Percentiles rank a stretch among this genome's conserved stretches.
phyloP scores from a whole-genome alignment of 1,284 basidiomycete genomes.

The Entoloma clypeatum region DNA sequence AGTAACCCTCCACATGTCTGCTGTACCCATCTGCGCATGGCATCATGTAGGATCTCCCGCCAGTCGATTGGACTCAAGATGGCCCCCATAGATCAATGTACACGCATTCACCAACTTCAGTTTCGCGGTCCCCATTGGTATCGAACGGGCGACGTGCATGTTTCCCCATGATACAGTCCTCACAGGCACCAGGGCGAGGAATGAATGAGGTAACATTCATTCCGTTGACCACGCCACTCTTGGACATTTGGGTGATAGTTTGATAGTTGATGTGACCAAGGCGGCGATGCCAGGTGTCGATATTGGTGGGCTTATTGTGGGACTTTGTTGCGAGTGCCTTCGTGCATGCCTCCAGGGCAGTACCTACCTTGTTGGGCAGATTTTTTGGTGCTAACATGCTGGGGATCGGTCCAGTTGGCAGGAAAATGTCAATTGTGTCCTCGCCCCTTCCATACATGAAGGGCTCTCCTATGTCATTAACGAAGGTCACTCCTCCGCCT shows the following conservation, averaged over 20 bases:
- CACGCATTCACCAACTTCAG: conserved; percentile 12
- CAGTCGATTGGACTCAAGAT: conserved; percentile 11
- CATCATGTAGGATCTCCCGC: conserved; percentile 18
- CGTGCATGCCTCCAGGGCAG: too few species aligned
- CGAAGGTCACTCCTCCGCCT: neutral
- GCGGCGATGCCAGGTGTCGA: conserved; percentile 22
- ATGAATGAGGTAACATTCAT: conserved; percentile 9
- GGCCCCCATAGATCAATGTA: conserved; percentile 25
- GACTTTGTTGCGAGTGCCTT: conserved; percentile 13
- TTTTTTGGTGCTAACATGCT: too few species aligned
- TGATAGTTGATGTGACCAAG: conserved; percentile 17
- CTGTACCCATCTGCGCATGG: conserved; percentile 14
- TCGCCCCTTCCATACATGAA: neutral
- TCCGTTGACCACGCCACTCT: conserved; percentile 16
- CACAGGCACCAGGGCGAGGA: conserved; percentile 12
- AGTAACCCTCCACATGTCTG: neutral
- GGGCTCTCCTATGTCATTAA: neutral
- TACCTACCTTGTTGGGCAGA: too few species aligned
- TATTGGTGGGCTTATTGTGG: conserved; percentile 15
- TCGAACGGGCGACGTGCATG: conserved; percentile 20
- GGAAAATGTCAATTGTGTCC: neutral
- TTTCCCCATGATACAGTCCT: conserved; percentile 24
- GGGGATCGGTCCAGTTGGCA: neutral
- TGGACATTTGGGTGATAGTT: conserved; percentile 11
- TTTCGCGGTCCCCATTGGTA: conserved; percentile 7